Evolutionary conservation across 2,329 filamentous ascomycete genomes (phyloP), one percentile per base, ranked within the genome.

Genomic region (Fusarium multiceps): DNA sequence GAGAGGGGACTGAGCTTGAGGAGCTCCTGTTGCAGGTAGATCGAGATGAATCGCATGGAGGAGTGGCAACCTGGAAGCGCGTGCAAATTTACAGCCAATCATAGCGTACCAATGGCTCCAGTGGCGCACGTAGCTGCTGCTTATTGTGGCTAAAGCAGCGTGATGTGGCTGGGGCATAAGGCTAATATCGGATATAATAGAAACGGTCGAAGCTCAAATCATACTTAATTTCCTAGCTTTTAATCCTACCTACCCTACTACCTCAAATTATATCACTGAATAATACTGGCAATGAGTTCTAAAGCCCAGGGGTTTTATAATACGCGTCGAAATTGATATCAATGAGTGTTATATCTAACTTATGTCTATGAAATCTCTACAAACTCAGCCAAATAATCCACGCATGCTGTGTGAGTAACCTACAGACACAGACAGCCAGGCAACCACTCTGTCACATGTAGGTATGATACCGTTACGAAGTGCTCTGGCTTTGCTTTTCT

Each of bases 1-100:
- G 56, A 64, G 61, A 66, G 55, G 59, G 46, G 47, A 60, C 41
- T 69, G 62, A 73, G 72, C 73, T 73, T 60, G 59, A 51, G 42
- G 49, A 75, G 73, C 73, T 75, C 72, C 64, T 65, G 60, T 60
- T 67, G 68, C 43, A 71, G 58, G 58, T 53, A 63, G 40, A 75
- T 75, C 72, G 67, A 71, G 73, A 75, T 75, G 68, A 56, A 72
- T 74, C 66, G 70, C 61, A 73, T 75, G 61, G 68, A 73, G 65
- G 69, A 66, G 67, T 72, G 67, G 66, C 68, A 63, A 63, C 60
- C 55, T 46, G 30, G 65, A 69, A 66, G 46, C 68, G 65, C 69
- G 69, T 67, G 65, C 68, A 69, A 65, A 70, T 72, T 68, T 62
- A 65, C 66, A 62, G 43, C 54, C 59, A 63, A 63, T 71, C 57